Evolutionary conservation across 129 eudicot species (phyloP), one percentile per base, ranked within the genome.

Genomic region (Heracleum sosnowskyi): DNA sequence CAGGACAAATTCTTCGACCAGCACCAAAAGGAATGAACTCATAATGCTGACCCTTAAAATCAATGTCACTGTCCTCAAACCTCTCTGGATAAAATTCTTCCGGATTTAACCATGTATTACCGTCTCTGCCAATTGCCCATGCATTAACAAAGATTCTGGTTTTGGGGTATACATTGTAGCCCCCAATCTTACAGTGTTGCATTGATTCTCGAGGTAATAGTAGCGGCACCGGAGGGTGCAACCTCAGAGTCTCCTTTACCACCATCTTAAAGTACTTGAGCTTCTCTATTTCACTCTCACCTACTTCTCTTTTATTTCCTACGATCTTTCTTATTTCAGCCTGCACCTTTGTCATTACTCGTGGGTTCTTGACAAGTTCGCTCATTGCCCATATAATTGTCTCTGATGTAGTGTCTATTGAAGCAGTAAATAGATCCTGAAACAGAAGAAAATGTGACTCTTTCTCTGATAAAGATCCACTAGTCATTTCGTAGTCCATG

Each of bases 1-100:
- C 90, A 0, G 88, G 87, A 41, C 90, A 87, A 17, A 57, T 35
- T 62, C 89, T 82, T 41, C 89, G 72, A 4, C 91, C 89, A 10
- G 82, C 89, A 1, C 92, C 92, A 74, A 85, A 86, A 3, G 89
- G 92, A 39, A 88, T 5, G 16, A 88, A 74, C 76, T 88, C 87
- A 42, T 80, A 88, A 76, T 88, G 33, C 28, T 69, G 44, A 17
- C 89, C 89, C 20, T 70, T 72, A 12, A 62, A 86, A 84, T 88
- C 87, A 35, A 88, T 75, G 12, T 74, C 80, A 51, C 15, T 37
- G 3, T 74, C 34, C 36, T 81, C 87, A 42, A 86, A 88, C 74
- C 92, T 74, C 33, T 88, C 89, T 0, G 92, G 92, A 37, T 37
- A 8, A 75, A 88, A 88, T 33, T 86, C 85, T 4, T 76, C 17